Percentiles rank a stretch among this genome's conserved stretches.
phyloP scores from a whole-genome alignment of 2,329 filamentous ascomycete species.

The Beauveria varroae region DNA sequence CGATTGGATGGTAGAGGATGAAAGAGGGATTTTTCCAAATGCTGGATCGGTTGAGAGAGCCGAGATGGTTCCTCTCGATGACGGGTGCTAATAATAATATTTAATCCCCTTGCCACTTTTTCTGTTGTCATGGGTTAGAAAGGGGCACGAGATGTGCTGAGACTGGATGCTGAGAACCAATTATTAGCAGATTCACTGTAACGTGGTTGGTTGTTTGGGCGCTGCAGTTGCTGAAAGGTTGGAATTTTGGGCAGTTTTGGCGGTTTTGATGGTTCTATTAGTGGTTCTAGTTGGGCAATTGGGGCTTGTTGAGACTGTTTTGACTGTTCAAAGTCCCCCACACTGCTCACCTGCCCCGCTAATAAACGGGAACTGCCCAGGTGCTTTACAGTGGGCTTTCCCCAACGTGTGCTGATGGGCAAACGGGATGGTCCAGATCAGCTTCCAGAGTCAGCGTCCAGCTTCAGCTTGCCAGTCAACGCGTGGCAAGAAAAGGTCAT shows the following conservation, averaged over 20 bases:
- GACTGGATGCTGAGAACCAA: background rate
- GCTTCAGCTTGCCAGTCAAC: too few species aligned
- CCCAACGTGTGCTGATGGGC: constrained; percentile 10
- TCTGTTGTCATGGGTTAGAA: background rate
- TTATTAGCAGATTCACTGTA: background rate
- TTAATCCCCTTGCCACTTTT: background rate
- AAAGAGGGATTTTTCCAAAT: background rate
- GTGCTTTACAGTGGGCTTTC: constrained; percentile 12
- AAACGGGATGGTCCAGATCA: background rate
- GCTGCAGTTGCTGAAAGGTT: background rate
- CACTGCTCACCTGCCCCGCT: background rate
- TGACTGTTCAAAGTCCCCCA: background rate
- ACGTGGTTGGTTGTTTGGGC: background rate
- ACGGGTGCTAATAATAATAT: background rate
- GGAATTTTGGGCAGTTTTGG: too few species aligned
- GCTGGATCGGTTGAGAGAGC: constrained; percentile 7
- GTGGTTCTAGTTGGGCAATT: background rate
- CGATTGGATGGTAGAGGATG: background rate
- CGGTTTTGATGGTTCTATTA: background rate
- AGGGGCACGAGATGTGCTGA: background rate
- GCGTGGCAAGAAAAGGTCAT: too few species aligned
- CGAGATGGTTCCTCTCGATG: background rate
- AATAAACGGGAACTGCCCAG: background rate
- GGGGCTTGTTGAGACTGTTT: background rate
- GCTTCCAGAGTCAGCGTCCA: too few species aligned